Percentiles rank a stretch among this genome's conserved stretches.
These are phyloP conservation scores for Ogataea dorogensis DNA, from an alignment of 805 yeast genomes.

Conservation along the genomic window DNA sequence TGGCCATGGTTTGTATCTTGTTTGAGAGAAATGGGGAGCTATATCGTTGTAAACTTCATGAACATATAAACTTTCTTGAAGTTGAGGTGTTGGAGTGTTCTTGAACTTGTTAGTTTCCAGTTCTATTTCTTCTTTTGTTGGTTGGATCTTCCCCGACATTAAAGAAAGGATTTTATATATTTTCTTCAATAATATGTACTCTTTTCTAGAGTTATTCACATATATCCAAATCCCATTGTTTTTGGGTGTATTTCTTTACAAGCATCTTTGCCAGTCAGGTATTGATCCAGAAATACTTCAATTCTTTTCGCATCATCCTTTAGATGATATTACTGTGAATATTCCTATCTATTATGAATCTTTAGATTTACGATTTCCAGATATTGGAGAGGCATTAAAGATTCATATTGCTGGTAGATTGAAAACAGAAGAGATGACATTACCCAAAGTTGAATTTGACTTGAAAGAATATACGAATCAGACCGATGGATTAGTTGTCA, in stretches of 20 bases:
- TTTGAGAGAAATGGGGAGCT: slow-evolving; percentile 89
- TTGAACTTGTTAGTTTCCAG: slow-evolving; percentile 31
- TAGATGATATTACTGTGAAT: slow-evolving; percentile 41
- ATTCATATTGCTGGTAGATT: slow-evolving; percentile 45
- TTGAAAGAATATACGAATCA: slow-evolving; percentile 16
- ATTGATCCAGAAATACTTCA: slow-evolving; percentile 4
- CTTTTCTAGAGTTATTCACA: neutral
- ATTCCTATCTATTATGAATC: slow-evolving; percentile 44
- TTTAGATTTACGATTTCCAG: slow-evolving; percentile 60
- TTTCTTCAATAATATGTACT: neutral
- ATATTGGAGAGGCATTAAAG: slow-evolving; percentile 56
- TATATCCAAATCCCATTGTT: neutral
- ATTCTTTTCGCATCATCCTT: slow-evolving; percentile 34
- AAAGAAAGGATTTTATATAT: neutral
- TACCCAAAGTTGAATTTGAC: slow-evolving; percentile 23
- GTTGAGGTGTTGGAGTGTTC: slow-evolving; percentile 40
- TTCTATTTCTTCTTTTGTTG: slow-evolving; percentile 29
- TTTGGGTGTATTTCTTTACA: neutral
- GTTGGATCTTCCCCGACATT: slow-evolving; percentile 34
- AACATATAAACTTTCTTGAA: slow-evolving; percentile 73
- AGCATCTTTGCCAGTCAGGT: neutral
- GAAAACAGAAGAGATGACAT: slow-evolving; percentile 20
- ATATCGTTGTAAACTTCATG: slow-evolving; percentile 93
- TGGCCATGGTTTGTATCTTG: slow-evolving; percentile 98
- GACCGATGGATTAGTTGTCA: slow-evolving; percentile 22